Percentiles rank a stretch among this genome's conserved stretches.
phyloP scores from a whole-genome alignment of 2,329 filamentous ascomycete species.

The Fusarium armeniacum region DNA sequence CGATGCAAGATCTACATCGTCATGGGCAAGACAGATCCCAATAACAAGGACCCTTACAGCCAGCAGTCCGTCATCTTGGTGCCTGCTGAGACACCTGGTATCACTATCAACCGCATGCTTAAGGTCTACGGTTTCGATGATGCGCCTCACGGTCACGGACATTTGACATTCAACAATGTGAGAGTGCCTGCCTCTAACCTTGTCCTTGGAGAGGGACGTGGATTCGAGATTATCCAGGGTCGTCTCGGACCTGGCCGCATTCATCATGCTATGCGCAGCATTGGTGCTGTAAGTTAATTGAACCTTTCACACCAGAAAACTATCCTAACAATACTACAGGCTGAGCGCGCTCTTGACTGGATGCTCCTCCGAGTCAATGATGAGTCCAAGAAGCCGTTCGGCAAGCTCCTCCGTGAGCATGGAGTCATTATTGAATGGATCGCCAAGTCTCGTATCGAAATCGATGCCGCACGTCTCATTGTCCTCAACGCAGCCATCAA shows the following conservation, averaged over 20 bases:
- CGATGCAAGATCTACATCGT: slow-evolving; percentile 95
- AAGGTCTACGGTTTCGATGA: slow-evolving; percentile 97
- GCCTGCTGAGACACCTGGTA: slow-evolving; percentile 82
- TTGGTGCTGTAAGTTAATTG: slow-evolving; percentile 76
- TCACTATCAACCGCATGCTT: slow-evolving; percentile 95
- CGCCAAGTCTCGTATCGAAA: slow-evolving; percentile 90
- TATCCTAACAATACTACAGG: slow-evolving; percentile 56
- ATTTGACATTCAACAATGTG: slow-evolving; percentile 90
- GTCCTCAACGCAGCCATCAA: slow-evolving; percentile 96
- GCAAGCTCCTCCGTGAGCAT: slow-evolving; percentile 87
- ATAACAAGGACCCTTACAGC: slow-evolving; percentile 81
- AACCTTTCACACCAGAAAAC: not conserved
- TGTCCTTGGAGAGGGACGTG: slow-evolving; percentile 91
- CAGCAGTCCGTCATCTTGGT: slow-evolving; percentile 96
- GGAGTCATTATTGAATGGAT: slow-evolving; percentile 97
- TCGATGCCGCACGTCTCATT: slow-evolving; percentile 89
- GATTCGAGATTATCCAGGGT: slow-evolving; percentile 98
- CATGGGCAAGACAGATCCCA: slow-evolving; percentile 91
- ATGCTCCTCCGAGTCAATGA: slow-evolving; percentile 96
- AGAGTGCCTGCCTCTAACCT: slow-evolving; percentile 87
- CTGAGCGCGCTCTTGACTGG: slow-evolving; percentile 93
- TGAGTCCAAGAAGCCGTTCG: slow-evolving; percentile 89
- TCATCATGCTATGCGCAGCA: slow-evolving; percentile 96
- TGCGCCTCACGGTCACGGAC: slow-evolving; percentile 97
- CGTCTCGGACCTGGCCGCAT: slow-evolving; percentile 95